Conservation (phyloP, 192 early-diverging fungal species). For the Borealophlyctis nickersoniae region DNA sequence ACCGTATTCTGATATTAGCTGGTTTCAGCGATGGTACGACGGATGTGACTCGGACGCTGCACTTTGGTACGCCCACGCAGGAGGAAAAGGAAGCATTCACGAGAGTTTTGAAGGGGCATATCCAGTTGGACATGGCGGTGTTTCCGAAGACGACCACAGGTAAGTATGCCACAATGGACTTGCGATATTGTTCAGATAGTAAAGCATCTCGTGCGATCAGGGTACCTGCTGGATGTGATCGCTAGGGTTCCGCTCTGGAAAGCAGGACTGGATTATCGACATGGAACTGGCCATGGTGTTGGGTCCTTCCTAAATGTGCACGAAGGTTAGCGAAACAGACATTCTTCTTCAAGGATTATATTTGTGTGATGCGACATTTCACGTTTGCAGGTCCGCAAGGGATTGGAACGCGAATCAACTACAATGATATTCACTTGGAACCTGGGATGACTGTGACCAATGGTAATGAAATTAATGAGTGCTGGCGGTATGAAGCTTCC, state of each 20-base stretch:
- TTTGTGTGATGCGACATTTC: no score
- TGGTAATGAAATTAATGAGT: no score
- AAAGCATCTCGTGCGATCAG: constrained; percentile 28
- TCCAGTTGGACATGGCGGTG: constrained; percentile 81
- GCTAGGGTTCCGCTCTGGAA: constrained; percentile 86
- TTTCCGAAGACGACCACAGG: constrained; percentile 79
- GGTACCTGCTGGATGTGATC: constrained; percentile 87
- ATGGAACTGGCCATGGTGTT: constrained; percentile 98
- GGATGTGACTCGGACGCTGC: constrained; percentile 92
- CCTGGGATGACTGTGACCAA: constrained; percentile 96
- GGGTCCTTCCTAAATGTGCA: constrained; percentile 94
- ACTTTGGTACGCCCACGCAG: constrained; percentile 80
- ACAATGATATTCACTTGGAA: constrained; percentile 73
- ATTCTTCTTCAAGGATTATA: no score
- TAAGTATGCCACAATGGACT: no score
- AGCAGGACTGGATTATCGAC: constrained; percentile 91
- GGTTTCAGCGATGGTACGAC: constrained; percentile 80
- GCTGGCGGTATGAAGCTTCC: neutral
- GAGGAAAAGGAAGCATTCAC: constrained; percentile 92
- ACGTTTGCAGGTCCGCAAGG: constrained; percentile 78
- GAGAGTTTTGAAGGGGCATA: constrained; percentile 97
- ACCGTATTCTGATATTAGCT: neutral
- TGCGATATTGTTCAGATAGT: no score
- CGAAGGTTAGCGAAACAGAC: constrained; percentile 63
- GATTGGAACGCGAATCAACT: constrained; percentile 72